These are phyloP conservation scores for Eucalyptus polyanthemos DNA, from an alignment of 345 rosid species.

Conservation along the genomic window DNA sequence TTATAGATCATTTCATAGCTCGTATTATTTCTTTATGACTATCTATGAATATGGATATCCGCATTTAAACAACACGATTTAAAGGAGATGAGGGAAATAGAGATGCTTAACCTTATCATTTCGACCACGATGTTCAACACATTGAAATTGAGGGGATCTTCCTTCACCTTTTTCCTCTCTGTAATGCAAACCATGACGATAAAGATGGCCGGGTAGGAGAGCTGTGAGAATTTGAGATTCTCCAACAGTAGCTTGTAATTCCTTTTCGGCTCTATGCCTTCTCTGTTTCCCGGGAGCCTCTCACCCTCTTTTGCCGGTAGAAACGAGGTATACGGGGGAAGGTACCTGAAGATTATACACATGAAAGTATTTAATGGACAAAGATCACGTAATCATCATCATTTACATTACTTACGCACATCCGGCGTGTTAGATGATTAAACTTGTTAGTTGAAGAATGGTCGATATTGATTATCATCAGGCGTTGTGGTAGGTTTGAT, in stretches of 20 bases:
- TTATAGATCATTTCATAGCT: too few relatives aligned
- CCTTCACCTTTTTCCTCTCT: too few relatives aligned
- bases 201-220: too few relatives aligned
- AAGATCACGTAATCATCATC: not conserved
- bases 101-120: constrained; percentile 12
- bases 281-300: not conserved
- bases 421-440: not conserved
- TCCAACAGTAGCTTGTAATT: not conserved
- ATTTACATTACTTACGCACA: not conserved
- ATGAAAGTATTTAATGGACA: not conserved
- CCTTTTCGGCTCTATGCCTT: not conserved
- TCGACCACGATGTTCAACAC: constrained; percentile 12
- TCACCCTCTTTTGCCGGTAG: not conserved
- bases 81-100: not conserved
- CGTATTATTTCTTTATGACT: too few relatives aligned
- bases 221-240: too few relatives aligned
- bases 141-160: constrained; percentile 22
- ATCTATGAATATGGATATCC: too few relatives aligned
- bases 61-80: too few relatives aligned
- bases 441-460: not conserved
- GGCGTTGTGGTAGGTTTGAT: not conserved
- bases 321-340: constrained; percentile 20
- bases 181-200: too few relatives aligned
- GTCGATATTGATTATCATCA: not conserved
- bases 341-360: constrained; percentile 9